A percentile compares a stretch with the other conserved stretches of the same genome.
Evolutionary conservation across 2,329 filamentous ascomycete species (phyloP).

Genomic region (Apiospora pterosperma): DNA sequence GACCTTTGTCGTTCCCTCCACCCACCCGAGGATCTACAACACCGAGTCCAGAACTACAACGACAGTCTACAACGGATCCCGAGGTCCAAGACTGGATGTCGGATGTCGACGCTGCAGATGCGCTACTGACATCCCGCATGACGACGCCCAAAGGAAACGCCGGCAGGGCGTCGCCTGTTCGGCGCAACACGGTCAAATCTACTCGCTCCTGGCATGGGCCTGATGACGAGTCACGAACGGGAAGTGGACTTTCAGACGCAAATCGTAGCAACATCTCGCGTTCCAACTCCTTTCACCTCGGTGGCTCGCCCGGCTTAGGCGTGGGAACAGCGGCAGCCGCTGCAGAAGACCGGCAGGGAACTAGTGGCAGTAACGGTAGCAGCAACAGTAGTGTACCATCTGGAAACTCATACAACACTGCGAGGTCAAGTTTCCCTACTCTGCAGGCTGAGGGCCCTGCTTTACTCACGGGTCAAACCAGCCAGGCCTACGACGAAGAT

Average conservation of each 20-base stretch:
- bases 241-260: constrained; percentile 54
- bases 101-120: constrained; percentile 52
- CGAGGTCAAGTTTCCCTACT: constrained; percentile 47
- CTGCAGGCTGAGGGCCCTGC: constrained; percentile 52
- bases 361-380: constrained; percentile 24
- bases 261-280: constrained; percentile 43
- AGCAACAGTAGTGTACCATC: constrained; percentile 28
- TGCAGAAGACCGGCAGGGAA: constrained; percentile 29
- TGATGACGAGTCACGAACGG: constrained; percentile 51
- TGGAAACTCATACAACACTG: constrained; percentile 43
- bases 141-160: constrained; percentile 21
- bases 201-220: constrained; percentile 22
- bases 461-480: constrained; percentile 37
- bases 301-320: constrained; percentile 22
- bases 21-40: constrained; percentile 32
- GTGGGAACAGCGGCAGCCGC: constrained; percentile 26
- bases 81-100: constrained; percentile 58
- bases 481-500: constrained; percentile 23
- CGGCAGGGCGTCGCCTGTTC: constrained; percentile 13
- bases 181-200: constrained; percentile 10
- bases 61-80: constrained; percentile 33
- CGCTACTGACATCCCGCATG: constrained; percentile 44
- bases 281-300: constrained; percentile 32
- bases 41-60: constrained; percentile 37
- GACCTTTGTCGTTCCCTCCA: constrained; percentile 22